Percentiles rank a stretch among this genome's conserved stretches.
Evolutionary conservation across 495 filamentous ascomycete genomes (phyloP).

Genomic region (Amorphotheca resinae): DNA sequence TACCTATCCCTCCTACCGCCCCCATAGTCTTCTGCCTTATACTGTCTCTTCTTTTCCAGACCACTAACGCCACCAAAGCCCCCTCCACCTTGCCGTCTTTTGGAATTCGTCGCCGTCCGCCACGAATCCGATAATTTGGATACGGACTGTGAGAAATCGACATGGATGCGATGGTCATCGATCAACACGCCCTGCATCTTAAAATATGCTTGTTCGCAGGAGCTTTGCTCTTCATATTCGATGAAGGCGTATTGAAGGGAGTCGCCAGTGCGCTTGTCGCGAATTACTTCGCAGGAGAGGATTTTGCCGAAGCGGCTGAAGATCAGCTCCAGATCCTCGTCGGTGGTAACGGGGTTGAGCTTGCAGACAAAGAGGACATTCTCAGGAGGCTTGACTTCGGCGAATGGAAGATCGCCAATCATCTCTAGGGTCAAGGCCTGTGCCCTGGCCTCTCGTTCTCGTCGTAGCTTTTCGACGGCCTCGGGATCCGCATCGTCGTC

Average conservation of each 20-base stretch:
- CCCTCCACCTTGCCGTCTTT: conserved; percentile 55
- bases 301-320: conserved; percentile 97
- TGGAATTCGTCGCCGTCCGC: conserved; percentile 77
- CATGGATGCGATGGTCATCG: conserved; percentile 94
- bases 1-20: conserved; percentile 41
- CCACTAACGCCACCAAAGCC: conserved; percentile 83
- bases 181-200: conserved; percentile 97
- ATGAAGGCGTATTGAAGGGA: conserved; percentile 97
- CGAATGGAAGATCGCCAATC: conserved; percentile 95
- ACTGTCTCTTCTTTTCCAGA: conserved; percentile 84
- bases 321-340: conserved; percentile 88
- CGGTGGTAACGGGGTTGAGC: conserved; percentile 84
- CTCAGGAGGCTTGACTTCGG: conserved; percentile 94
- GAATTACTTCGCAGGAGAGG: conserved; percentile 89
- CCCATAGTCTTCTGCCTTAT: conserved; percentile 53
- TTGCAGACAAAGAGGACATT: conserved; percentile 98
- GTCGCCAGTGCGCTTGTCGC: conserved; percentile 87
- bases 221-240: conserved; percentile 83
- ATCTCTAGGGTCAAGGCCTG: conserved; percentile 94
- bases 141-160: conserved; percentile 96
- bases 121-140: conserved; percentile 83
- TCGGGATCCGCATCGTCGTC: conserved; percentile 49
- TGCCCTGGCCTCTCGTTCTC: conserved; percentile 84
- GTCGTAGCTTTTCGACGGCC: conserved; percentile 61
- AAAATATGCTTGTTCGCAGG: conserved; percentile 92